Evolutionary conservation across 2,329 filamentous ascomycete genomes (phyloP), one percentile per base, ranked within the genome.

Genomic region (Aspergillus intermedius): DNA sequence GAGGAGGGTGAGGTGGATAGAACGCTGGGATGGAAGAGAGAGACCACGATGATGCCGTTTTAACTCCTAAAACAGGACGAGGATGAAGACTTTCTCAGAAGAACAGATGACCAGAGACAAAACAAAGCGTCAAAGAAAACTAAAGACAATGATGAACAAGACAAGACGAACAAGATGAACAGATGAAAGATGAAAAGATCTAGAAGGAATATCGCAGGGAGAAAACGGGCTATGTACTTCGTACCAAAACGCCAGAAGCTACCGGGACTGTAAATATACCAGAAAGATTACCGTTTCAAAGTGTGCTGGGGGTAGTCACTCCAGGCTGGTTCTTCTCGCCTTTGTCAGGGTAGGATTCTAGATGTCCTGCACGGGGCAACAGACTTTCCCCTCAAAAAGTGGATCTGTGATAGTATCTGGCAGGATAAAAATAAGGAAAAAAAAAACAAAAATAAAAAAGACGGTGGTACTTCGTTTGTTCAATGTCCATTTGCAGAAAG

Each of bases 51-150:
- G 54, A 43, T 43, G 46, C 44, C 32, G 46, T 51, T 45, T 44
- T 47, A 44, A 44, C 23, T 42, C n/a, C 43, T 48, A 47, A 52
- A 48, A 50, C 45, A 28, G 28, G 37, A 30, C 45, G 47, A 52
- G 55, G 53, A 53, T 57, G 49, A 52, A 39, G 34, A 7, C 48
- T 49, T 54, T 66, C 63, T 60, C 56, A 64, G 61, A 65, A 62
- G 49, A 19, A 51, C 42, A 55, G 22, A 49, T 32, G 46, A 30
- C 25, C 10, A 30, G 25, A 30, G 25, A 30, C 25, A 30, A 30
- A 30, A 30, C 25, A 12, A 48, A 40, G 46, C 47, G 41, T 54
- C 48, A 51, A 55, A 49, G 40, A 37, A 17, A 19, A 47, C 35
- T 39, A 37, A 44, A 46, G 48, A 54, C 47, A 52, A 53, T 42